These are phyloP conservation scores for Phytopythium kandeliae DNA, from an alignment of 352 stramenopile species.

Conservation along the genomic window DNA sequence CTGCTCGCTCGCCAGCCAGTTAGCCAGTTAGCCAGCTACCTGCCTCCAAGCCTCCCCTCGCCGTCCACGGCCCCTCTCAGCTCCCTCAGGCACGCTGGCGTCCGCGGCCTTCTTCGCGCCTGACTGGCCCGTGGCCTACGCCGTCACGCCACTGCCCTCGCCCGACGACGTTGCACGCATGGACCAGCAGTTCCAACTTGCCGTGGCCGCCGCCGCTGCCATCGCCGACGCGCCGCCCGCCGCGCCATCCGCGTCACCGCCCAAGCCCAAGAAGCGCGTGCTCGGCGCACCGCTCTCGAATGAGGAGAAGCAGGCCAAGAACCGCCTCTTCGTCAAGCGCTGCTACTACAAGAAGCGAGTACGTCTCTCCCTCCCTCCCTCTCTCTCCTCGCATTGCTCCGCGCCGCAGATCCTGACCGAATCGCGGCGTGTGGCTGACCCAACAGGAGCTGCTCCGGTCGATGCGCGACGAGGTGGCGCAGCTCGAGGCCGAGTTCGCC, in stretches of 20 bases:
- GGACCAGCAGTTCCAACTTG: not conserved
- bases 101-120: not conserved
- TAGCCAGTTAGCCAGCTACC: too few relatives aligned
- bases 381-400: too few relatives aligned
- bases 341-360: conserved; percentile 81
- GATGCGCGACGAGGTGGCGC: conserved; percentile 30
- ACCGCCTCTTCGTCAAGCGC: conserved; percentile 69
- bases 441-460: conserved; percentile 26
- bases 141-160: not conserved
- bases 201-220: not conserved
- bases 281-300: conserved; percentile 21
- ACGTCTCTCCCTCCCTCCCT: too few relatives aligned
- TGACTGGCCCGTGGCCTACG: conserved; percentile 1
- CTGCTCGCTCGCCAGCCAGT: conserved; percentile 1
- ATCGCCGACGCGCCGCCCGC: not conserved
- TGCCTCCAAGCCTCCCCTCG: too few relatives aligned
- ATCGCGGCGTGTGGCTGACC: too few relatives aligned
- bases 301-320: conserved; percentile 53
- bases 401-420: too few relatives aligned
- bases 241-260: not conserved
- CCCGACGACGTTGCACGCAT: conserved; percentile 3
- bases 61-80: not conserved
- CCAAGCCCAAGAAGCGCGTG: conserved; percentile 1
- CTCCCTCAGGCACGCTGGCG: conserved; percentile 2
- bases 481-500: conserved; percentile 30